These are phyloP conservation scores for Stereocaulon alpinum DNA, from an alignment of 495 filamentous ascomycete genomes.

Conservation along the genomic window DNA sequence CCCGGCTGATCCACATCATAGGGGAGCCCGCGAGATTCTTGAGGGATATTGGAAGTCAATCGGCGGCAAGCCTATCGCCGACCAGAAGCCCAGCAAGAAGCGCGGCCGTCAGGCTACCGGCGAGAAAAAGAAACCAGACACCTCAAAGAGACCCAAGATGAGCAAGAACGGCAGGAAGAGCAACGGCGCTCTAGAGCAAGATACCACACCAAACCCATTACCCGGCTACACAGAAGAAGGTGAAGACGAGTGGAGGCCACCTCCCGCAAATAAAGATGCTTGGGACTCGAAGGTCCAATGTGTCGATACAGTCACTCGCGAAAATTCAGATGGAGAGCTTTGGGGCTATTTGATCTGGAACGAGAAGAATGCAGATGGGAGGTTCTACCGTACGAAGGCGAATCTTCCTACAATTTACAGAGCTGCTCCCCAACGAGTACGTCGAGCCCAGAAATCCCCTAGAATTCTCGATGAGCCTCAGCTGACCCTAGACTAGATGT, in stretches of 20 bases:
- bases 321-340: slow-evolving; percentile 30
- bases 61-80: slow-evolving; percentile 43
- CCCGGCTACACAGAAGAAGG: slow-evolving; percentile 24
- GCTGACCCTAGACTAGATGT: slow-evolving; percentile 22
- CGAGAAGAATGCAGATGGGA: slow-evolving; percentile 28
- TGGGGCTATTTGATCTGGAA: slow-evolving; percentile 49
- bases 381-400: slow-evolving; percentile 23
- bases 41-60: slow-evolving; percentile 43
- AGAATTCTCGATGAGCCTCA: background rate
- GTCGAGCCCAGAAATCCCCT: background rate
- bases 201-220: slow-evolving; percentile 27
- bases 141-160: slow-evolving; percentile 13
- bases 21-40: slow-evolving; percentile 44
- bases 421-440: slow-evolving; percentile 19
- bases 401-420: slow-evolving; percentile 18
- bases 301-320: slow-evolving; percentile 48
- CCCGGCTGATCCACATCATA: slow-evolving; percentile 22
- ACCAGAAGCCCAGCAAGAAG: slow-evolving; percentile 22
- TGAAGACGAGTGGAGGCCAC: slow-evolving; percentile 23
- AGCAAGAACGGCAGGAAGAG: slow-evolving; percentile 20
- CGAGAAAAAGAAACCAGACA: slow-evolving; percentile 3
- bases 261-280: slow-evolving; percentile 17
- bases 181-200: slow-evolving; percentile 25
- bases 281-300: slow-evolving; percentile 48
- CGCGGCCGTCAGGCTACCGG: slow-evolving; percentile 21